Evolutionary conservation across 2,329 filamentous ascomycete species (phyloP), one percentile per base, ranked within the genome.

Genomic region (Coniochaeta hoffmannii): DNA sequence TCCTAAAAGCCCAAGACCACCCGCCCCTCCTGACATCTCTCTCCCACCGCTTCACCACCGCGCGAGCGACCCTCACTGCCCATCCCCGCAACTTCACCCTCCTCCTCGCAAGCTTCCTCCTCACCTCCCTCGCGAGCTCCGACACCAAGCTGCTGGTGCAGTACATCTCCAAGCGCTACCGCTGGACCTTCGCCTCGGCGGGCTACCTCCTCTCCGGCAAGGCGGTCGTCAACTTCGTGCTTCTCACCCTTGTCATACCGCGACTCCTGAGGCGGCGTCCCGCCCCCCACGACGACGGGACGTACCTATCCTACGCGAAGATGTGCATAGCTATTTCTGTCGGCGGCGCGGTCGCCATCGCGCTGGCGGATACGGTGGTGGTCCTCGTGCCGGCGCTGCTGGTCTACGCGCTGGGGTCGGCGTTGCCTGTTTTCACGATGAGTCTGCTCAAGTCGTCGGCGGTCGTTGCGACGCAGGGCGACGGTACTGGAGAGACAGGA

Each of bases 91-190:
- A 76, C 61, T 69, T 76, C 34, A 64, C 65, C 2, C 64, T 79
- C 2, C 60, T 78, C 1, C 70, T 79, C 1, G 51, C 69, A 50
- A 72, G 72, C 60, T 76, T 78, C 61, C 68, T 78, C 53, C 70
- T 79, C 55, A 74, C 75, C 1, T 74, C 76, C 12, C 68, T 79
- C 15, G 76, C 76, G 6, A 77, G 74, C 62, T 76, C 76, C 22
- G 76, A 79, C 58, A 79, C 76, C 15, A 79, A 77, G 56, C 68
- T 79, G 0, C 67, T 79, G 7, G 69, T 76, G 1, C 75, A 78
- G 56, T 79, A 78, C 59, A 78, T 79, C 58, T 79, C 76, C 0
- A 76, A 71, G 58, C 69, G 76, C 1, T 79, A 77, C 38, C 54
- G 62, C 19, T 78, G 76, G 76, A 69, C 66, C 0, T 77, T 79